Percentiles rank a stretch among this genome's conserved stretches.
These are phyloP conservation scores for Fusarium solani-melongenae DNA, from an alignment of 2,329 filamentous ascomycete species.

Conservation along the genomic window DNA sequence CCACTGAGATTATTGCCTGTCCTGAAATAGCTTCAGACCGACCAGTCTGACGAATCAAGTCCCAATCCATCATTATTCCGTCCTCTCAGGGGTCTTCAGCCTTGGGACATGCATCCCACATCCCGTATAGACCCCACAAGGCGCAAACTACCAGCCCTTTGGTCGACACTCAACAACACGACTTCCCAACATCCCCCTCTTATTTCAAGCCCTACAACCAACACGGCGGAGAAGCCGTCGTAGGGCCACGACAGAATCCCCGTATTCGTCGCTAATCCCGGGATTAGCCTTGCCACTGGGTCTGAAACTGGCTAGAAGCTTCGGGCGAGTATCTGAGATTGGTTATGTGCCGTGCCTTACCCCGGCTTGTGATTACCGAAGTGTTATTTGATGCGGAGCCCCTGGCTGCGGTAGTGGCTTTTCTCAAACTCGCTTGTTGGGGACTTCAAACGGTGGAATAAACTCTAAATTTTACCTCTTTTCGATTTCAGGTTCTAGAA, in stretches of 20 bases:
- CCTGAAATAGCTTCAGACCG: neutral
- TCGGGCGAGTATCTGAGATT: constrained; percentile 1
- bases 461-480: constrained; percentile 24
- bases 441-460: constrained; percentile 13
- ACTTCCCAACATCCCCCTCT: neutral
- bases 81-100: neutral
- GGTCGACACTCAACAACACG: neutral
- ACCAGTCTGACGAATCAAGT: neutral
- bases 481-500: neutral
- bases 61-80: neutral
- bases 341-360: constrained; percentile 5
- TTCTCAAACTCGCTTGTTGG: constrained; percentile 29
- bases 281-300: neutral
- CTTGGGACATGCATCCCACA: neutral
- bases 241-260: neutral
- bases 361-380: neutral
- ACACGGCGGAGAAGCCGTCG: neutral
- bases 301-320: neutral
- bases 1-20: neutral
- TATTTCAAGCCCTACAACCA: neutral
- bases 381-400: constrained; percentile 2
- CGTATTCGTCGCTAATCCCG: constrained; percentile 9
- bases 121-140: neutral
- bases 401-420: neutral
- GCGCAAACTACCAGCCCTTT: neutral